phyloP scores from a whole-genome alignment of 2,329 filamentous ascomycete genomes.

The Trichoderma endophyticum region DNA sequence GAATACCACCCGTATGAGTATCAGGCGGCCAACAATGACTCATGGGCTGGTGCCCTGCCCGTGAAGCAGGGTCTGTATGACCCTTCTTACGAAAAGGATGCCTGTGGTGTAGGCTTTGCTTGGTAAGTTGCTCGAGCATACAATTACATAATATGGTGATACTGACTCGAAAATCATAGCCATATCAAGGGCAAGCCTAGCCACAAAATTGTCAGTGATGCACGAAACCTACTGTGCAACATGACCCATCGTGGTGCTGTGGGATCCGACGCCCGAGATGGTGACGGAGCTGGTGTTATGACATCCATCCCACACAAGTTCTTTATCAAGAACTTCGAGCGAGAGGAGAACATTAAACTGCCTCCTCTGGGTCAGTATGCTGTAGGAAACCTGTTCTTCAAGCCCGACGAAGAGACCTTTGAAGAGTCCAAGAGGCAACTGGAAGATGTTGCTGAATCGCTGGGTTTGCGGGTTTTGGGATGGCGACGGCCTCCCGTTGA shows the following conservation, averaged over 20 bases:
- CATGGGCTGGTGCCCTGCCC: slow-evolving; percentile 92
- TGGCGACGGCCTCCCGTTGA: slow-evolving; percentile 96
- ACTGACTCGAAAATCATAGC: slow-evolving; percentile 45
- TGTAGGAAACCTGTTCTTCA: slow-evolving; percentile 97
- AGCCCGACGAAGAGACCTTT: slow-evolving; percentile 86
- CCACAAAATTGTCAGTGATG: slow-evolving; percentile 99
- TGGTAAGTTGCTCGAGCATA: slow-evolving; percentile 60
- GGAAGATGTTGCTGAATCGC: slow-evolving; percentile 84
- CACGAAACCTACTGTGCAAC: slow-evolving; percentile 93
- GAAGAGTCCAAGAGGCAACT: slow-evolving; percentile 89
- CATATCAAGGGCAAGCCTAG: slow-evolving; percentile 96
- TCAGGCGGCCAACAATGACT: slow-evolving; percentile 77
- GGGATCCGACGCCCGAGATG: slow-evolving; percentile 94
- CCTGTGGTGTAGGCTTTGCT: slow-evolving; percentile 98
- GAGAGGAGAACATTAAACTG: slow-evolving; percentile 81
- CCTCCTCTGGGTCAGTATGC: slow-evolving; percentile 91
- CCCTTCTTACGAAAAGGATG: slow-evolving; percentile 95
- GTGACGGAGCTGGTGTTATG: slow-evolving; percentile 98
- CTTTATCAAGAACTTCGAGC: slow-evolving; percentile 97
- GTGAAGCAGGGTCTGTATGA: slow-evolving; percentile 99
- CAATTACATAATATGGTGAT: neutral
- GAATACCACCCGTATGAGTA: slow-evolving; percentile 75
- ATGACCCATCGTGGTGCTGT: slow-evolving; percentile 99
- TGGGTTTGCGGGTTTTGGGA: slow-evolving; percentile 86
- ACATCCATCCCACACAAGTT: slow-evolving; percentile 98